Conservation (phyloP, 768 basidiomycete genomes). For the Termitomyces sp. region DNA sequence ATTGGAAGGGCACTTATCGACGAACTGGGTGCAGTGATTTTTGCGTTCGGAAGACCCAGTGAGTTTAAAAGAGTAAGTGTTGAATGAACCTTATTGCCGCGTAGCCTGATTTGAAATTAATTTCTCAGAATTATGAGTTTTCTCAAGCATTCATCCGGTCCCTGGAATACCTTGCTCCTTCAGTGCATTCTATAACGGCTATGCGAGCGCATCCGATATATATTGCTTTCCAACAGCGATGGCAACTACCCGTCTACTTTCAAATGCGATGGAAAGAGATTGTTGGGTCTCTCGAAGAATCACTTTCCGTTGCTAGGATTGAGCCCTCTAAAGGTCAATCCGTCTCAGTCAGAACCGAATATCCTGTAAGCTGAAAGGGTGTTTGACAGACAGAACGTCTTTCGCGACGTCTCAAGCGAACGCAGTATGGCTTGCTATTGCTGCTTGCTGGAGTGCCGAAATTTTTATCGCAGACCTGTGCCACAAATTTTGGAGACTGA, state of each 20-base stretch:
- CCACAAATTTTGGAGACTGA: constrained; percentile 86
- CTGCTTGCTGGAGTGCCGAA: constrained; percentile 81
- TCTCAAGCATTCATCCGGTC: constrained; percentile 79
- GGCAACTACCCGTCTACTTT: constrained; percentile 97
- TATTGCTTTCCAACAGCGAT: constrained; percentile 69
- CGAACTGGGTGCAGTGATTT: constrained; percentile 77
- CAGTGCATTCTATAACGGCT: constrained; percentile 56
- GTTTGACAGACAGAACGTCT: constrained; percentile 21
- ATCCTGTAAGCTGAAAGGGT: neutral
- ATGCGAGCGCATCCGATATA: constrained; percentile 75
- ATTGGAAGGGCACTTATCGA: constrained; percentile 74
- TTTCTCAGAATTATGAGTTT: constrained; percentile 73
- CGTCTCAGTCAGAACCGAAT: neutral
- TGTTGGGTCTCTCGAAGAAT: constrained; percentile 68
- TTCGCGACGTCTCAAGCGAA: constrained; percentile 62
- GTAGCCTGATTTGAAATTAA: neutral
- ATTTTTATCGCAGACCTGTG: constrained; percentile 80
- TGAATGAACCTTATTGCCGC: neutral
- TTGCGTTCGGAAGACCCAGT: constrained; percentile 87
- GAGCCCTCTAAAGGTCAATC: constrained; percentile 38
- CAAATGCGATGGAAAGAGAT: constrained; percentile 98
- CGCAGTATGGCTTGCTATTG: constrained; percentile 67
- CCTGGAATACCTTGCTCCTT: constrained; percentile 80
- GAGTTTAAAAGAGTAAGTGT: constrained; percentile 77
- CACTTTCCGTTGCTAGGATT: constrained; percentile 38